These are phyloP conservation scores for Coemansia sp. DNA, from an alignment of 192 early-diverging fungal species.

Conservation along the genomic window DNA sequence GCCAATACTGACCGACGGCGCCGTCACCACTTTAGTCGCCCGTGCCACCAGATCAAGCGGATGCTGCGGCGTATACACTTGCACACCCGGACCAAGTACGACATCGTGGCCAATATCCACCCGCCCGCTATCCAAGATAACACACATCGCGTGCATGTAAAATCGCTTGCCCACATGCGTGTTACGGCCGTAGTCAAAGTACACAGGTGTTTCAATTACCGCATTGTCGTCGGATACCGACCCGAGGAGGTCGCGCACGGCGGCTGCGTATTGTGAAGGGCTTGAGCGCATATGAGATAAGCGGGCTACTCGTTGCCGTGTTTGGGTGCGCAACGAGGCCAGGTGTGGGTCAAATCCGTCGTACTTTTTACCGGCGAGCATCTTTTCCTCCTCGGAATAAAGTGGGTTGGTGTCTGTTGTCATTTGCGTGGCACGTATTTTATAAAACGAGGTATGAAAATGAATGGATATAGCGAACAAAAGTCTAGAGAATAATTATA, in stretches of 20 bases:
- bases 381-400: neutral
- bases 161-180: slow-evolving; percentile 69
- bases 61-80: slow-evolving; percentile 71
- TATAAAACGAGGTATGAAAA: too few species aligned
- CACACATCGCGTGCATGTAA: slow-evolving; percentile 75
- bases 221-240: slow-evolving; percentile 53
- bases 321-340: neutral
- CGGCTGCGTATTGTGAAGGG: neutral
- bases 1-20: slow-evolving; percentile 62
- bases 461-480: too few species aligned
- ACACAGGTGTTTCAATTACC: slow-evolving; percentile 67
- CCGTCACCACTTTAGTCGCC: slow-evolving; percentile 17
- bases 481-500: too few species aligned
- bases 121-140: slow-evolving; percentile 69
- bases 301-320: neutral
- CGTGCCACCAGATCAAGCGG: slow-evolving; percentile 57
- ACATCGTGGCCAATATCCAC: slow-evolving; percentile 74
- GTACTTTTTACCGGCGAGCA: neutral
- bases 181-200: slow-evolving; percentile 76
- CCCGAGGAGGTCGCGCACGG: slow-evolving; percentile 57
- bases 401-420: too few species aligned
- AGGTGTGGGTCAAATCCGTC: neutral
- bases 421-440: too few species aligned
- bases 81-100: slow-evolving; percentile 74
- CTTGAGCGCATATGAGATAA: neutral